Evolutionary conservation across 441 rosid genomes (phyloP).

Genomic region (Dalechampia spathulata): DNA sequence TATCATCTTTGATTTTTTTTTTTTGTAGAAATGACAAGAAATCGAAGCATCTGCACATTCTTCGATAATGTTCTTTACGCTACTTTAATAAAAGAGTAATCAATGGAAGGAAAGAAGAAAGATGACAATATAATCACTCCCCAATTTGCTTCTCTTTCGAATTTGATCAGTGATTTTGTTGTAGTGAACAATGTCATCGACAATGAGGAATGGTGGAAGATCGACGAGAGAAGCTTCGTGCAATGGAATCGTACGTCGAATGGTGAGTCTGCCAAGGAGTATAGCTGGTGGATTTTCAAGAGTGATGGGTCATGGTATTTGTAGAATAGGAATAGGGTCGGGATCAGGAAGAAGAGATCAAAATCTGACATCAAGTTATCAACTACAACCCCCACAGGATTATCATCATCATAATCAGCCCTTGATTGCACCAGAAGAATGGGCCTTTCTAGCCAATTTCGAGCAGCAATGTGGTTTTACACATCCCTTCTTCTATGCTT

Average conservation of each 20-base stretch:
- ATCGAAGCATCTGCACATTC: conserved; percentile 26
- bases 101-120: conserved; percentile 12
- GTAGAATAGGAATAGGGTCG: conserved; percentile 19
- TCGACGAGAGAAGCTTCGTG: conserved; percentile 25
- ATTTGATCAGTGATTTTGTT: too few relatives aligned
- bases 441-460: conserved; percentile 33
- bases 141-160: not conserved
- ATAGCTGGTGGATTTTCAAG: conserved; percentile 40
- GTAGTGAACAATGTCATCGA: conserved; percentile 24
- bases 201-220: conserved; percentile 19
- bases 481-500: conserved; percentile 44
- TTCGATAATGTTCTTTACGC: conserved; percentile 13
- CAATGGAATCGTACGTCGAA: conserved; percentile 37
- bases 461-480: conserved; percentile 43
- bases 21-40: conserved; percentile 7
- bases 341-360: conserved; percentile 34
- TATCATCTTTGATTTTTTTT: conserved; percentile 18
- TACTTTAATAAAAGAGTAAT: conserved; percentile 20
- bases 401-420: too few relatives aligned
- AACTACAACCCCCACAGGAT: conserved; percentile 15
- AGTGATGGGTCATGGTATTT: conserved; percentile 27
- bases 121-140: not conserved
- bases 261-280: conserved; percentile 46
- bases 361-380: conserved; percentile 18
- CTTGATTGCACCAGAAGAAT: conserved; percentile 29